phyloP scores from a whole-genome alignment of 2,329 filamentous ascomycete genomes.

The Lithohypha guttulata region DNA sequence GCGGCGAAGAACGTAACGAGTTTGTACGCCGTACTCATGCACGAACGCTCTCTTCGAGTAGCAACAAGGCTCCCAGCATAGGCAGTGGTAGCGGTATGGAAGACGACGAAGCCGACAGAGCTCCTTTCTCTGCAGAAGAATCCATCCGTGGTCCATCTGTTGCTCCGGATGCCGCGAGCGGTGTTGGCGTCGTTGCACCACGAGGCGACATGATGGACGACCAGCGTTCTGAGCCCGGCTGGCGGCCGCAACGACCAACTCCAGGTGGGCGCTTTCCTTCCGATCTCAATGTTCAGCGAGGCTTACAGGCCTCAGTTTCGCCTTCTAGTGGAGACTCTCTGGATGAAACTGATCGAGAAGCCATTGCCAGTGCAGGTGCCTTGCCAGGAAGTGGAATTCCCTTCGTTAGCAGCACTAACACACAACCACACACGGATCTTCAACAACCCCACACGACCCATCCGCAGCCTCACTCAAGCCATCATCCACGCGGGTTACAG shows the following conservation, averaged over 20 bases:
- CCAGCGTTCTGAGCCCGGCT: constrained; percentile 24
- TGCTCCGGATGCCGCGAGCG: constrained; percentile 31
- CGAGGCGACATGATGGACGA: constrained; percentile 20
- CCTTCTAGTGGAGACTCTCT: constrained; percentile 74
- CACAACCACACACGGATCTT: constrained; percentile 17
- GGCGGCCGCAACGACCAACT: constrained; percentile 54
- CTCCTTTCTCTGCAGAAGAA: constrained; percentile 52
- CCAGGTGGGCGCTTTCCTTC: constrained; percentile 95
- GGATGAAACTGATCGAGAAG: constrained; percentile 45
- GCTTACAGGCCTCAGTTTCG: constrained; percentile 68
- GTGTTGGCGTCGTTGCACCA: constrained; percentile 29
- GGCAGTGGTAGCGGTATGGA: constrained; percentile 66
- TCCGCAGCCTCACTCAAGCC: background rate
- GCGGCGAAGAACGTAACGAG: constrained; percentile 74
- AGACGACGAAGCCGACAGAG: constrained; percentile 58
- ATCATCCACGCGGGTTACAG: too few relatives aligned
- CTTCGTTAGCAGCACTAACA: constrained; percentile 12
- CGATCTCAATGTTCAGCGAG: constrained; percentile 78
- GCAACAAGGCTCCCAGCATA: constrained; percentile 46
- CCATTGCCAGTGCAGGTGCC: constrained; percentile 48
- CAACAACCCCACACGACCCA: constrained; percentile 7
- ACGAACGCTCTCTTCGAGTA: constrained; percentile 60
- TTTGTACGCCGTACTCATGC: constrained; percentile 70
- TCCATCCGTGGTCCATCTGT: constrained; percentile 20
- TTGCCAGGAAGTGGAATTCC: constrained; percentile 39